These are phyloP conservation scores for Eustoma russellianum DNA, from an alignment of 257 asterid genomes.

Conservation along the genomic window DNA sequence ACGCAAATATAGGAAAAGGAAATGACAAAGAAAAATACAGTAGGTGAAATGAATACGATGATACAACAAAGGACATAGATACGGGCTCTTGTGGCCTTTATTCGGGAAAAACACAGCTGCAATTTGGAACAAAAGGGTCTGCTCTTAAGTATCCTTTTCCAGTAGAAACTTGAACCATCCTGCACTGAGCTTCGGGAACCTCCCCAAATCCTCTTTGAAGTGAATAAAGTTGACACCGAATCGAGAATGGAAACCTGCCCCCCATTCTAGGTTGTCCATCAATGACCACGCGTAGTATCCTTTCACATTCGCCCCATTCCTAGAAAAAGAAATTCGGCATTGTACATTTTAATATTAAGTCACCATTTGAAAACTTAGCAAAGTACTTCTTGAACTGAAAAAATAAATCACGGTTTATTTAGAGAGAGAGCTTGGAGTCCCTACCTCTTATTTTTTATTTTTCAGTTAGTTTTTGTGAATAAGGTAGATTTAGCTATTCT, in stretches of 20 bases:
- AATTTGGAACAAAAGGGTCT: neutral
- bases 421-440: too few relatives aligned
- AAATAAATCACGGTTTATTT: too few relatives aligned
- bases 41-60: neutral
- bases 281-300: conserved; percentile 26
- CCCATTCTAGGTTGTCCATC: conserved; percentile 20
- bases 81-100: neutral
- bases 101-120: neutral
- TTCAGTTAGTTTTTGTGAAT: too few relatives aligned
- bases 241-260: conserved; percentile 14
- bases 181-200: neutral
- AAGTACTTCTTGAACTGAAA: too few relatives aligned
- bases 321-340: neutral
- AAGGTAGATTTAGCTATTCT: too few relatives aligned
- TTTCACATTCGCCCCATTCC: neutral
- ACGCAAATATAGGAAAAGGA: neutral
- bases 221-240: conserved; percentile 18
- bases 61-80: neutral
- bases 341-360: too few relatives aligned
- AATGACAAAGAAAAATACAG: too few relatives aligned
- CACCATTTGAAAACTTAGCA: too few relatives aligned
- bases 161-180: conserved; percentile 1
- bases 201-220: conserved; percentile 1
- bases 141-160: neutral
- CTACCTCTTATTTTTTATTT: too few relatives aligned